Evolutionary conservation across 2,329 filamentous ascomycete species (phyloP), one percentile per base, ranked within the genome.

Genomic region (Thielaviopsis punctulata): DNA sequence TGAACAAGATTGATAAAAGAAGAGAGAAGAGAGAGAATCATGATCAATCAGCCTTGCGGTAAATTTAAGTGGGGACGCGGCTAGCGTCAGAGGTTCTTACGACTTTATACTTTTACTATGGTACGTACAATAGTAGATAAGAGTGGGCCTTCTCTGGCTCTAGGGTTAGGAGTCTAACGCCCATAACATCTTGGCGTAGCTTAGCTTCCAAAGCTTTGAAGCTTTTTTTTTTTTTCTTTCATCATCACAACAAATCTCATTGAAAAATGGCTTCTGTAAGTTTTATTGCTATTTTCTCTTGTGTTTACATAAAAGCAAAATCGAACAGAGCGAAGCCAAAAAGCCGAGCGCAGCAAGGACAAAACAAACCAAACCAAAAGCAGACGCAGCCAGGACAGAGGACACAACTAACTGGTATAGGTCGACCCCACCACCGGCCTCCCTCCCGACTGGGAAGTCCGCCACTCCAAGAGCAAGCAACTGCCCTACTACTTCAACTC

Each of bases 401-500:
- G n/a, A n/a, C n/a, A n/a, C n/a, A n/a, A n/a, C n/a, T n/a, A n/a
- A n/a, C n/a, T n/a, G n/a, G n/a, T n/a, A n/a, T n/a, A n/a, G 2
- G 13, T 12, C 6, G 19, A 27, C 36, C 49, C 24, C 48, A 2
- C 30, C 52, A 81, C 83, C 60, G 90, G 90, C 65, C 79, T 95
- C 57, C 89, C 89, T 57, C 67, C 79, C 48, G 80, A 81, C 66
- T 95, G 90, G 89, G 92, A 96, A 71, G 87, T 98, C 64, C 87
- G 92, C 66, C 87, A 93, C 71, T 95, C 87, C 67, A 94, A 95
- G 73, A 94, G 87, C 68, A 96, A 95, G 73, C 94, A 94, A 70
- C 83, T 96, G 33, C 92, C 92, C 36, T 98, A 98, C 75, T 98
- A 96, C 73, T 96, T 95, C 82, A 93, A 95, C 69, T 73, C 83